These are phyloP conservation scores for Russula compacta DNA, from an alignment of 768 basidiomycete species.

Conservation along the genomic window DNA sequence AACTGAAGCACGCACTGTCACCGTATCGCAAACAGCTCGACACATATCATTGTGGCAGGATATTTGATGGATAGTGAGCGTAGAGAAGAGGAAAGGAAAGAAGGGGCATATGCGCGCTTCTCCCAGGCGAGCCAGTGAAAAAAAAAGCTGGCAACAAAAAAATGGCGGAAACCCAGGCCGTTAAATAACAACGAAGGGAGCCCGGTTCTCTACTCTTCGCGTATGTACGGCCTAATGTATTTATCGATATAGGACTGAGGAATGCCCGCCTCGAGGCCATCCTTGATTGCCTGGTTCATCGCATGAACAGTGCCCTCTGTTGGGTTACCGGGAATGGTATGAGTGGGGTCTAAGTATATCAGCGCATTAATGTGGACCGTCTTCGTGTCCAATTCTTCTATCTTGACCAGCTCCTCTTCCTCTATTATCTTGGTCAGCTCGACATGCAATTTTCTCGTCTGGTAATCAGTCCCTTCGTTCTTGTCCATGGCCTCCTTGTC, in stretches of 20 bases:
- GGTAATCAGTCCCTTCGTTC: not conserved
- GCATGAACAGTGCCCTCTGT: constrained; percentile 12
- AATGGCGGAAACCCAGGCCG: too few species aligned
- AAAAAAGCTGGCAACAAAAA: too few species aligned
- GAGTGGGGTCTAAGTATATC: constrained; percentile 2
- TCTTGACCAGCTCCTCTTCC: too few species aligned
- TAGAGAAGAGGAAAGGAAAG: too few species aligned
- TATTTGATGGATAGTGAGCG: too few species aligned
- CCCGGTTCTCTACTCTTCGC: not conserved
- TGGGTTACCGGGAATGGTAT: constrained; percentile 2
- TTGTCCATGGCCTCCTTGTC: constrained; percentile 5
- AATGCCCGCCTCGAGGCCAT: constrained; percentile 2
- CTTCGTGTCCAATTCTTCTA: too few species aligned
- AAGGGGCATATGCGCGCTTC: too few species aligned
- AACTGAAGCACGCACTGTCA: too few species aligned
- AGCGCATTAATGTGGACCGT: too few species aligned
- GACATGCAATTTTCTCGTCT: not conserved
- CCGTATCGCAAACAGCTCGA: too few species aligned
- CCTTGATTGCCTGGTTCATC: constrained; percentile 8
- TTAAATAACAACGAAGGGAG: not conserved
- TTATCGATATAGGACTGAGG: constrained; percentile 8
- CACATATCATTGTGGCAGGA: too few species aligned
- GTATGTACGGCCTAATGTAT: constrained; percentile 16
- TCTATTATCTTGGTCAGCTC: not conserved
- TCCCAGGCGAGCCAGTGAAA: too few species aligned